Evolutionary conservation across 306 rosid genomes (phyloP).

Genomic region (Sechiopsis laciniata): DNA sequence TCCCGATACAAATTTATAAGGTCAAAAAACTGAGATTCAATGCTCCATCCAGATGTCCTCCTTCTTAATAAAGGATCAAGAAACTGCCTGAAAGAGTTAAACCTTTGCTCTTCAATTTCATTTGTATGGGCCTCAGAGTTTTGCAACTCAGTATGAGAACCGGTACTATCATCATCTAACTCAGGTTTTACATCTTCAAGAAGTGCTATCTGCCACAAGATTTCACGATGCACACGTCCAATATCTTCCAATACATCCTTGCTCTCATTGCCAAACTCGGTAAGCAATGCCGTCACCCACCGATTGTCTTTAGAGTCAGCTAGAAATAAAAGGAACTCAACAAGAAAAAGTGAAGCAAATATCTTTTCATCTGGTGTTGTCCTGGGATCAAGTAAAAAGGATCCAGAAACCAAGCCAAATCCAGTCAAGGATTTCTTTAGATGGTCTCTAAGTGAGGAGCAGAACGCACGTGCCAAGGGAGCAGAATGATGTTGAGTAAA

Average conservation of each 20-base stretch:
- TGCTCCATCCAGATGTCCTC: conserved; percentile 84
- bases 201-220: conserved; percentile 85
- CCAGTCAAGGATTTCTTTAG: conserved; percentile 74
- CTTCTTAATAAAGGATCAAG: conserved; percentile 83
- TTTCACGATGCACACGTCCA: conserved; percentile 75
- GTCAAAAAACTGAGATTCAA: conserved; percentile 90
- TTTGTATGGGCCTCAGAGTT: conserved; percentile 54
- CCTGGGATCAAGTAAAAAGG: conserved; percentile 63
- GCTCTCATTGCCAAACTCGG: conserved; percentile 79
- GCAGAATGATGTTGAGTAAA: conserved; percentile 91
- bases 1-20: conserved; percentile 81
- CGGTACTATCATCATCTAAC: conserved; percentile 51
- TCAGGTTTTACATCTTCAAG: conserved; percentile 73
- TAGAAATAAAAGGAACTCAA: conserved; percentile 88
- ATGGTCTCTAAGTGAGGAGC: conserved; percentile 69
- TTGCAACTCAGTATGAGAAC: conserved; percentile 59
- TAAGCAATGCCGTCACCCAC: conserved; percentile 79
- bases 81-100: conserved; percentile 82
- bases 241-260: conserved; percentile 85
- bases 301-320: conserved; percentile 96
- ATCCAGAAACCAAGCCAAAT: conserved; percentile 50
- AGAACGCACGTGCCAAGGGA: conserved; percentile 76
- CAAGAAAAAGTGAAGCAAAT: conserved; percentile 68
- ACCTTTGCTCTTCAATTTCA: conserved; percentile 80
- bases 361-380: conserved; percentile 52